Percentiles rank a stretch among this genome's conserved stretches.
Conservation (phyloP, 1,139 yeast genomes). For the Hansenula sp. region DNA sequence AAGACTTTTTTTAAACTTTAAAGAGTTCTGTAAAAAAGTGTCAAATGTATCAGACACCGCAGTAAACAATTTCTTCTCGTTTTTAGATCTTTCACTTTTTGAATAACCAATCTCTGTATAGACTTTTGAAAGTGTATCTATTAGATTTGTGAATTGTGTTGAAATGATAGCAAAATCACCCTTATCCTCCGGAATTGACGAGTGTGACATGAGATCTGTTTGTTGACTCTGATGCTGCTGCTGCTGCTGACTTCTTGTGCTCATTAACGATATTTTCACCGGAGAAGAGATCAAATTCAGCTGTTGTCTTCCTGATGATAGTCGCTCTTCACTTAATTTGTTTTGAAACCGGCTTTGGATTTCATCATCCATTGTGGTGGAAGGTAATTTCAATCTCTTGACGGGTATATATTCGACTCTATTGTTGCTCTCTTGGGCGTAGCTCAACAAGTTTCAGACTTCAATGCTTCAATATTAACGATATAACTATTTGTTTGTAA, state of each 20-base stretch:
- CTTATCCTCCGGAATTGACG: neutral
- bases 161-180: slow-evolving; percentile 28
- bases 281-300: slow-evolving; percentile 21
- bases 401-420: no score
- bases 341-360: neutral
- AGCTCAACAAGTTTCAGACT: no score
- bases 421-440: neutral
- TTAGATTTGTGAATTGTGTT: slow-evolving; percentile 26
- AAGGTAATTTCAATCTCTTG: no score
- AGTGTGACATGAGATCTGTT: slow-evolving; percentile 7
- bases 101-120: slow-evolving; percentile 36
- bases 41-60: slow-evolving; percentile 31
- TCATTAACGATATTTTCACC: slow-evolving; percentile 15
- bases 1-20: slow-evolving; percentile 26
- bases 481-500: neutral
- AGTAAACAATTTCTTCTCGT: slow-evolving; percentile 31
- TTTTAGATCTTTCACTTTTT: slow-evolving; percentile 29
- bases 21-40: slow-evolving; percentile 30
- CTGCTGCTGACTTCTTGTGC: neutral
- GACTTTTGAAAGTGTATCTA: slow-evolving; percentile 29
- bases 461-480: neutral
- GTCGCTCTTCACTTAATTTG: neutral
- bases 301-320: neutral
- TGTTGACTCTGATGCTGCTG: slow-evolving; percentile 2
- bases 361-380: neutral